A percentile compares a stretch with the other conserved stretches of the same genome.
Evolutionary conservation across 2,329 filamentous ascomycete species (phyloP).

Genomic region (Juglanconis oblonga): DNA sequence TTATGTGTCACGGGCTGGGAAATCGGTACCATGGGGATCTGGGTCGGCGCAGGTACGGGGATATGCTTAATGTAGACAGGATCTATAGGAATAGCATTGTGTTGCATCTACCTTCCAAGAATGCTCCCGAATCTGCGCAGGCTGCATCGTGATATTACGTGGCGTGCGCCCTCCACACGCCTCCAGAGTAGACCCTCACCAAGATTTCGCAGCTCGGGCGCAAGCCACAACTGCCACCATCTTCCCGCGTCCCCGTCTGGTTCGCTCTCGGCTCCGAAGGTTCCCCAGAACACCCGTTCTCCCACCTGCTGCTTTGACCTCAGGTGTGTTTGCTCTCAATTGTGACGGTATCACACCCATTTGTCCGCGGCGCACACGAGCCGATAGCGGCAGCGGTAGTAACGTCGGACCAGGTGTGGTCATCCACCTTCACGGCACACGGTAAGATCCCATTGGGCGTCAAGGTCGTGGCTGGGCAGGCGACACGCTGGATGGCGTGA

Average conservation of each 20-base stretch:
- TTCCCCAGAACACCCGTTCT: background rate
- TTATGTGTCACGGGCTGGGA: background rate
- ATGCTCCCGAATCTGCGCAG: background rate
- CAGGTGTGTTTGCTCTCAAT: background rate
- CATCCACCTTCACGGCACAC: background rate
- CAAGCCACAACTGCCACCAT: no score
- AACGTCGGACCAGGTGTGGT: constrained; percentile 1
- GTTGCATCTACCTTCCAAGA: background rate
- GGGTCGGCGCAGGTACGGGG: background rate
- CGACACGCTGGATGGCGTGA: background rate
- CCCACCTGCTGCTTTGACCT: background rate
- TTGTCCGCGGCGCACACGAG: background rate
- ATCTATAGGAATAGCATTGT: constrained; percentile 11
- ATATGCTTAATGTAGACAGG: constrained; percentile 19
- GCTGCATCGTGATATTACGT: background rate
- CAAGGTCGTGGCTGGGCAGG: background rate
- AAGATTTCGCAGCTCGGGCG: no score
- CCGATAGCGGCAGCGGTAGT: background rate
- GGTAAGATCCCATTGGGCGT: no score
- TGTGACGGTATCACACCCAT: background rate
- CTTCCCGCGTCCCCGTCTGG: no score
- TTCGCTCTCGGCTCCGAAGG: background rate
- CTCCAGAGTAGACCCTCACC: no score
- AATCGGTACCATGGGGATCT: background rate
- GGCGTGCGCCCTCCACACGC: no score